A percentile compares a stretch with the other conserved stretches of the same genome.
These are phyloP conservation scores for Cenchrus fungigraminus DNA, from an alignment of 176 grass and related monocot species.

Conservation along the genomic window DNA sequence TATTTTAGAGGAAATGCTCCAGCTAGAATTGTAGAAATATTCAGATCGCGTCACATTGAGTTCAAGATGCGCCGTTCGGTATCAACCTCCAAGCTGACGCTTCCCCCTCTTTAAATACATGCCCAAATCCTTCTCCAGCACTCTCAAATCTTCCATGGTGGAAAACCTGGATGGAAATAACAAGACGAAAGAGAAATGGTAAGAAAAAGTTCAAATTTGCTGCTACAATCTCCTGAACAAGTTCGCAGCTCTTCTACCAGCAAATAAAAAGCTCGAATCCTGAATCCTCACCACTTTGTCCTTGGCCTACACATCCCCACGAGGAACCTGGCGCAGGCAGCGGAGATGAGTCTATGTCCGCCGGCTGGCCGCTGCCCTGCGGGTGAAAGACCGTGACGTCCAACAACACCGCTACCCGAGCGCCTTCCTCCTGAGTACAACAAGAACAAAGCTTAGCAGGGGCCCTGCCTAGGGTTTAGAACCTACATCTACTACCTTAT, in stretches of 20 bases:
- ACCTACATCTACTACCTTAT: background rate
- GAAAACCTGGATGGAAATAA: constrained; percentile 57
- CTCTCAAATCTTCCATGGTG: constrained; percentile 85
- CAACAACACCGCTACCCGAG: constrained; percentile 61
- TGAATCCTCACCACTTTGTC: constrained; percentile 66
- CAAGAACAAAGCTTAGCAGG: background rate
- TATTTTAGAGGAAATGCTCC: background rate
- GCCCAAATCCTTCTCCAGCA: constrained; percentile 29
- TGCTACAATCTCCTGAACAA: background rate
- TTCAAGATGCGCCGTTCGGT: constrained; percentile 61
- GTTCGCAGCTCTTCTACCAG: background rate
- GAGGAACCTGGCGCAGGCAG: constrained; percentile 57
- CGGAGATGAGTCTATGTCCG: constrained; percentile 61
- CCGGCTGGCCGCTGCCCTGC: constrained; percentile 89
- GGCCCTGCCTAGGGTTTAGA: background rate
- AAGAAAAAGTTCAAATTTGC: background rate
- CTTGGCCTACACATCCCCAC: constrained; percentile 79
- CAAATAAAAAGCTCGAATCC: background rate
- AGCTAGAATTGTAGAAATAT: background rate
- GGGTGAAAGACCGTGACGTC: constrained; percentile 86
- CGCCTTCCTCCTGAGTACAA: constrained; percentile 54
- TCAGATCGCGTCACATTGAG: constrained; percentile 61
- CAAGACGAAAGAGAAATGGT: background rate
- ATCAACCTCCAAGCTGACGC: constrained; percentile 62
- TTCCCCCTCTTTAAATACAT: constrained; percentile 47